Evolutionary conservation across 2,329 filamentous ascomycete genomes (phyloP), one percentile per base, ranked within the genome.

Genomic region (Cercospora sesami): DNA sequence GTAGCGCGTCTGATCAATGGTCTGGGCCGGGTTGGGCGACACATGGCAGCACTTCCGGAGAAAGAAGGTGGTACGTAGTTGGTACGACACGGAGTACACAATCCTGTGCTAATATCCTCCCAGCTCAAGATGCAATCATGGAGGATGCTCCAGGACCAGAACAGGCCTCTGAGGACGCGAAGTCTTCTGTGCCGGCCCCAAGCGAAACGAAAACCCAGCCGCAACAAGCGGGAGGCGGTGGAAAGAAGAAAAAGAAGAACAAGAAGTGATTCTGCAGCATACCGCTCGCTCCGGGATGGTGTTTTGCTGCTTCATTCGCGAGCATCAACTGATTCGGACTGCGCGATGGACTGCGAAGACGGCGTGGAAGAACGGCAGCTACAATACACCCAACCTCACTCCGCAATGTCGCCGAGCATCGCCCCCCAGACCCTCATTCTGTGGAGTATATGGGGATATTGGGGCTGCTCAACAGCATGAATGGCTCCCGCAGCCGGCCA

Each of bases 1-100:
- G 93, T 99, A 9, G 90, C 91, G 26, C 85, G 95, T 30, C 81
- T 99, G 75, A 87, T 99, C 66, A 87, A 88, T 62, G 87, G 90
- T 53, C 80, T 99, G 70, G 93, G 93, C 0, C 86, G 87, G 66
- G 80, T 97, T 73, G 92, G 90, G n/a, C 85, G 89, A 64, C 81
- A 84, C 5, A 87, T 88, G 81, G 86, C 83, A 12, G 83, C 81
- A 12, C 71, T 84, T 68, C 82, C 82, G 8, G 80, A 82, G 68
- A 76, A 77, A 42, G 71, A 74, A 48, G 81, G 82, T 65, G 80
- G 80, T 77, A 69, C 45, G 74, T 23, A 21, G 18, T n/a, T 28
- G 42, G 42, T 36, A 45, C 3, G 21, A 9, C 33, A 9, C 9
- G 45, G 10, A 21, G 8, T 21, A 30, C 23, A 57, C 28, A 31